Base-by-base conservation (phyloP, 2,329 filamentous ascomycete species). In the Nemania diffusa region DNA sequence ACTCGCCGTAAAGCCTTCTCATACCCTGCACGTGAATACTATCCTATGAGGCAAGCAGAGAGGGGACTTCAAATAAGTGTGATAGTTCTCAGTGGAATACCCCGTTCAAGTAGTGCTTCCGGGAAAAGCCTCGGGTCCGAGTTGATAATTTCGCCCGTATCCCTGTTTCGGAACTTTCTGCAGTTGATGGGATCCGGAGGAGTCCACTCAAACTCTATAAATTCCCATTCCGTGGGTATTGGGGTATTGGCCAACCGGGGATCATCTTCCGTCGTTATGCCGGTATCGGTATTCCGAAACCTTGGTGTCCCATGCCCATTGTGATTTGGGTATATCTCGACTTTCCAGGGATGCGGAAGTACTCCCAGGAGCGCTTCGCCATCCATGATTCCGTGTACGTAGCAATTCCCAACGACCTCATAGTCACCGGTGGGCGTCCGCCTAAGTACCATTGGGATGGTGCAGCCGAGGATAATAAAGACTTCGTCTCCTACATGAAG, bases 71-170 rank as follows among this genome's bases (percentile, higher is more conserved):
- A 71, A 11, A 72, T 44, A 64, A 73, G 68, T 26, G 65, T 70
- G 42, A 72, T 69, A 9, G 65, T 71, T 51, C 52, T 58, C 4
- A 71, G 4, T 17, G 42, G 40, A 29, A 73, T 50, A 2, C 69
- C 71, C 4, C 68, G 48, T 37, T 50, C 61, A 17, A 22, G n/a
- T 29, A 71, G 46, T 2, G 67, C 70, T 52, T 71, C 69, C 5
- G 63, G 67, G 34, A 67, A 65, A 1, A 70, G 62, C 22, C 67
- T 72, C 55, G 71, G 73, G 26, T 72, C 71, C n/a, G 69, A 70
- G 55, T 69, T 73, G 34, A 73, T 69, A 4, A 67, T 42, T 42
- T 70, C 64, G 24, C 65, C 67, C 5, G 65, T 70, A 22, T 61
- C 26, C 52, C 6, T 69, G 26, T 71, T 70, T 7, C 57, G 42